These are phyloP conservation scores for Nakazawaea sp. DNA, from an alignment of 805 yeast genomes.

Conservation along the genomic window DNA sequence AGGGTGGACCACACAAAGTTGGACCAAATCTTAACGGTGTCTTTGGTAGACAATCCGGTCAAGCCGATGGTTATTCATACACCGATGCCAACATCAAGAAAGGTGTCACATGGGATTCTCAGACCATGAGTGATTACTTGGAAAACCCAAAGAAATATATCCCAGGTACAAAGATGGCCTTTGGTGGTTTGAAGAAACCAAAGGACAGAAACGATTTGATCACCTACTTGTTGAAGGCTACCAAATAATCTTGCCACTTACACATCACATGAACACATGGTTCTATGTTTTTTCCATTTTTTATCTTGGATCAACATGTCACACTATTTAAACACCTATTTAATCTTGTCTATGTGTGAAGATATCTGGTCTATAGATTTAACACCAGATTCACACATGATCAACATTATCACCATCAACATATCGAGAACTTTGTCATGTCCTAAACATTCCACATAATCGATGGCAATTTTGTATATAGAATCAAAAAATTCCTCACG, in stretches of 20 bases:
- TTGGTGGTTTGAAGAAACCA: constrained; percentile 98
- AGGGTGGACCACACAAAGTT: constrained; percentile 96
- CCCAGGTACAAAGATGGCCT: constrained; percentile 99
- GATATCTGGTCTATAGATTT: no score
- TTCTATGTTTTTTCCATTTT: no score
- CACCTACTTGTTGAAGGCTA: constrained; percentile 65
- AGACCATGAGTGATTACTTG: constrained; percentile 89
- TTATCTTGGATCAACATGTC: no score
- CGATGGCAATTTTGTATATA: no score
- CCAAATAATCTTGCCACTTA: constrained; percentile 30
- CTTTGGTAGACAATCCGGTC: constrained; percentile 87
- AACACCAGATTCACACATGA: no score
- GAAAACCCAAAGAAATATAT: constrained; percentile 99
- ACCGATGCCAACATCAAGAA: constrained; percentile 98
- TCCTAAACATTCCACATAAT: no score
- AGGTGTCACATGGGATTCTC: constrained; percentile 83
- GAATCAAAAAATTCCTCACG: no score
- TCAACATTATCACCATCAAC: no score
- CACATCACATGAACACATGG: no score
- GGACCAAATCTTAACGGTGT: constrained; percentile 98
- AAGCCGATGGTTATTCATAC: constrained; percentile 89
- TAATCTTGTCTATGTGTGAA: no score
- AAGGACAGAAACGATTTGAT: constrained; percentile 97
- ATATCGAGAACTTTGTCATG: no score
- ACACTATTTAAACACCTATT: no score